Evolutionary conservation across 2,329 filamentous ascomycete species (phyloP).

Genomic region (Hymenoscyphus scutula): DNA sequence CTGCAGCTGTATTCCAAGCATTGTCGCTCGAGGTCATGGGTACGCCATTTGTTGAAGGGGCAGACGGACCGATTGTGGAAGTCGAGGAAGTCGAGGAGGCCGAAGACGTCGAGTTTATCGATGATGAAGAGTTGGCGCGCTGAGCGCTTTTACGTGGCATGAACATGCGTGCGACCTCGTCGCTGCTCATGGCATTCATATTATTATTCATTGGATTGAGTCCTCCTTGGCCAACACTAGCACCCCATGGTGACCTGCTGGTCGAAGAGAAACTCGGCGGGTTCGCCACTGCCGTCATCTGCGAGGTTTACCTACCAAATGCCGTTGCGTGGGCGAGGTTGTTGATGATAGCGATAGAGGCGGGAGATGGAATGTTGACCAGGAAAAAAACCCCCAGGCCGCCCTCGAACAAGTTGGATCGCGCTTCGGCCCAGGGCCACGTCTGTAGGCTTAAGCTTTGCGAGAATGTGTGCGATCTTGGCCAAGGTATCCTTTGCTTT

Average conservation of each 20-base stretch:
- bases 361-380: constrained; percentile 21
- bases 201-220: constrained; percentile 35
- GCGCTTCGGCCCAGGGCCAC: constrained; percentile 21
- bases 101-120: constrained; percentile 58
- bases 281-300: constrained; percentile 67
- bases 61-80: constrained; percentile 62
- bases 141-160: constrained; percentile 84
- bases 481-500: background rate
- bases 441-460: background rate
- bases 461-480: background rate
- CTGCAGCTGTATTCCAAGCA: constrained; percentile 41
- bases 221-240: constrained; percentile 58
- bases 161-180: constrained; percentile 85
- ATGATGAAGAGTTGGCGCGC: constrained; percentile 88
- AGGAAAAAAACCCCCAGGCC: constrained; percentile 17
- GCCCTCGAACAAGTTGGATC: constrained; percentile 20
- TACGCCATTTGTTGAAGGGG: constrained; percentile 60
- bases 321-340: constrained; percentile 10
- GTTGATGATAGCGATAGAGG: constrained; percentile 17
- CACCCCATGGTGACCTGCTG: constrained; percentile 64
- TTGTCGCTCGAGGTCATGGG: constrained; percentile 31
- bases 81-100: constrained; percentile 57
- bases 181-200: constrained; percentile 68
- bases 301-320: constrained; percentile 20
- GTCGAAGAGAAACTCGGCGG: constrained; percentile 62